A percentile compares a stretch with the other conserved stretches of the same genome.
phyloP scores from a whole-genome alignment of 2,329 filamentous ascomycete genomes.

The Thermomyces lanuginosus region DNA sequence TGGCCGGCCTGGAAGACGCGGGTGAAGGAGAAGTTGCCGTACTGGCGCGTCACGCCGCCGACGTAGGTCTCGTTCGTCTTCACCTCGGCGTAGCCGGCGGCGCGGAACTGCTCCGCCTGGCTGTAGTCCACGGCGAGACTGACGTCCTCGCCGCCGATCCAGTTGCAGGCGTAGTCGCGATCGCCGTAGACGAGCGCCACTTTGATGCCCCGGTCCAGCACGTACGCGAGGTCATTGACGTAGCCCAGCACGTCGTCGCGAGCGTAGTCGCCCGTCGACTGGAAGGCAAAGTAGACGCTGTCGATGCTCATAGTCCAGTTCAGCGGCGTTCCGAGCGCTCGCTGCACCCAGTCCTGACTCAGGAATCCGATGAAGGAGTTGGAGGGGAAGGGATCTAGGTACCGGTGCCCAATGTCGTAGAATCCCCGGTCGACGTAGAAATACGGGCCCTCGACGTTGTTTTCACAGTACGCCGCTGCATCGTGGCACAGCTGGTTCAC shows the following conservation, averaged over 20 bases:
- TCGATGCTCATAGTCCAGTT: conserved; percentile 37
- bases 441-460: conserved; percentile 31
- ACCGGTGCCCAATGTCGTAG: conserved; percentile 41
- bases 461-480: conserved; percentile 31
- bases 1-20: conserved; percentile 35
- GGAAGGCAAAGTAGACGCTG: conserved; percentile 33
- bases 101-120: conserved; percentile 28
- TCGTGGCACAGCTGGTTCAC: conserved; percentile 30
- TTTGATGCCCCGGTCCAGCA: conserved; percentile 42
- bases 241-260: conserved; percentile 29
- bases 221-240: conserved; percentile 23
- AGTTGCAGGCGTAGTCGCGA: conserved; percentile 41
- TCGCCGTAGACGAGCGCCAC: conserved; percentile 44
- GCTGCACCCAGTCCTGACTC: conserved; percentile 40
- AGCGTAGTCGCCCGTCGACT: conserved; percentile 31
- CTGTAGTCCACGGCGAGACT: conserved; percentile 35
- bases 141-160: conserved; percentile 40
- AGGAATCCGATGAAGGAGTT: conserved; percentile 40
- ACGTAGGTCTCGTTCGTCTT: conserved; percentile 27
- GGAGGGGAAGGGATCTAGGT: conserved; percentile 37
- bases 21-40: conserved; percentile 34
- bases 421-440: conserved; percentile 33
- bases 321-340: conserved; percentile 41
- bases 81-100: conserved; percentile 35
- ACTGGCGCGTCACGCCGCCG: conserved; percentile 32